phyloP scores from a whole-genome alignment of 2,329 filamentous ascomycete species.

The Fusarium compactum region DNA sequence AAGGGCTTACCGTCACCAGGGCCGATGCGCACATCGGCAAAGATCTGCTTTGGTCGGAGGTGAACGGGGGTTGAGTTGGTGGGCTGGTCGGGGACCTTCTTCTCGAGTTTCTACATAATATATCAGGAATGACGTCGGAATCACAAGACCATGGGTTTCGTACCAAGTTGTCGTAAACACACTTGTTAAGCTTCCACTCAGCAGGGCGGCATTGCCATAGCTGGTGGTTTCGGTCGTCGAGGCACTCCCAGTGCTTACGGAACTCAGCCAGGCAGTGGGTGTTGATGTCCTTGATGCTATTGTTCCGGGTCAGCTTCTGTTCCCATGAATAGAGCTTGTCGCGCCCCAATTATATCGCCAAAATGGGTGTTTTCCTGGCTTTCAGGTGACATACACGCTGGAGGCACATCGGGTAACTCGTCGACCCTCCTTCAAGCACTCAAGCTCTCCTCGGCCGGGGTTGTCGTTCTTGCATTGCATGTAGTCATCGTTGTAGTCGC shows the following conservation, averaged over 20 bases:
- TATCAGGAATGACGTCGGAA: slow-evolving; percentile 14
- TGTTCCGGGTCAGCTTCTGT: slow-evolving; percentile 34
- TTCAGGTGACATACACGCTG: slow-evolving; percentile 80
- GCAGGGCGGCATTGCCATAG: slow-evolving; percentile 92
- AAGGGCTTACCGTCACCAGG: slow-evolving; percentile 60
- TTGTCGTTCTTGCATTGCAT: slow-evolving; percentile 99
- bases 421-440: slow-evolving; percentile 95
- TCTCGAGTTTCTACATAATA: slow-evolving; percentile 76
- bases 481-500: slow-evolving; percentile 96
- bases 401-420: slow-evolving; percentile 96
- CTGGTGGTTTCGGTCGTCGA: slow-evolving; percentile 98
- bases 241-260: slow-evolving; percentile 91
- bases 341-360: neutral
- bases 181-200: slow-evolving; percentile 93
- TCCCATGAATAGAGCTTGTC: neutral
- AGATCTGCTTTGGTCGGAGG: slow-evolving; percentile 74
- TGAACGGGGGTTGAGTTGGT: slow-evolving; percentile 79
- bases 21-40: slow-evolving; percentile 65
- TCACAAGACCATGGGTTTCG: slow-evolving; percentile 47
- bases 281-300: slow-evolving; percentile 93
- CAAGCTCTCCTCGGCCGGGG: slow-evolving; percentile 88
- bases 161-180: slow-evolving; percentile 96
- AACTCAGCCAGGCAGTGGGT: slow-evolving; percentile 93
- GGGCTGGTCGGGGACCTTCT: slow-evolving; percentile 81
- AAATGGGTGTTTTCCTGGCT: neutral